Evolutionary conservation across 495 filamentous ascomycete genomes (phyloP).

Genomic region (Xylaria cubensis): DNA sequence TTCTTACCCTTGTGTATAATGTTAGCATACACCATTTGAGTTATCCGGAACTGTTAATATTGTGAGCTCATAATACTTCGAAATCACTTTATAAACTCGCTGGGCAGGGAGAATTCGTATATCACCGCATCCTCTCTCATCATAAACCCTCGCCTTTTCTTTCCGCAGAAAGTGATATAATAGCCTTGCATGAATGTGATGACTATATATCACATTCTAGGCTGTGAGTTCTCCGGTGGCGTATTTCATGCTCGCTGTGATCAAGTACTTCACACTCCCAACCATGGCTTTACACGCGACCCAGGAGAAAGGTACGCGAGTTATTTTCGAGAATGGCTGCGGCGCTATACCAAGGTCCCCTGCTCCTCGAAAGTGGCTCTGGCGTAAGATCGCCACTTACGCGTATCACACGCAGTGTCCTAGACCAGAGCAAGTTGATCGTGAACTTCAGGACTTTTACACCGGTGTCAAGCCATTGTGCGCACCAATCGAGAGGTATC

Average conservation of each 20-base stretch:
- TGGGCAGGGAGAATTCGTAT: neutral
- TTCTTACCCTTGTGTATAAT: neutral
- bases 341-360: neutral
- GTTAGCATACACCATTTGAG: neutral
- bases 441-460: neutral
- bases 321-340: neutral
- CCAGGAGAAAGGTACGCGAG: conserved; percentile 20
- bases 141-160: conserved; percentile 3
- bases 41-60: neutral
- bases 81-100: neutral
- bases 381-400: conserved; percentile 21
- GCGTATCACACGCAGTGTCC: conserved; percentile 6
- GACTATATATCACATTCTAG: conserved; percentile 10
- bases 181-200: conserved; percentile 13
- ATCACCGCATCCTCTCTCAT: neutral
- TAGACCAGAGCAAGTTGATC: neutral
- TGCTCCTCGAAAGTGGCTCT: neutral
- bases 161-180: neutral
- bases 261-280: neutral
- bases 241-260: conserved; percentile 8
- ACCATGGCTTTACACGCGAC: neutral
- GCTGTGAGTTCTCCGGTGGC: conserved; percentile 12
- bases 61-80: neutral
- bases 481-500: neutral
- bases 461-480: neutral